A percentile compares a stretch with the other conserved stretches of the same genome.
Evolutionary conservation across 1,284 basidiomycete species (phyloP).

Genomic region (Veloboletus limbatus): DNA sequence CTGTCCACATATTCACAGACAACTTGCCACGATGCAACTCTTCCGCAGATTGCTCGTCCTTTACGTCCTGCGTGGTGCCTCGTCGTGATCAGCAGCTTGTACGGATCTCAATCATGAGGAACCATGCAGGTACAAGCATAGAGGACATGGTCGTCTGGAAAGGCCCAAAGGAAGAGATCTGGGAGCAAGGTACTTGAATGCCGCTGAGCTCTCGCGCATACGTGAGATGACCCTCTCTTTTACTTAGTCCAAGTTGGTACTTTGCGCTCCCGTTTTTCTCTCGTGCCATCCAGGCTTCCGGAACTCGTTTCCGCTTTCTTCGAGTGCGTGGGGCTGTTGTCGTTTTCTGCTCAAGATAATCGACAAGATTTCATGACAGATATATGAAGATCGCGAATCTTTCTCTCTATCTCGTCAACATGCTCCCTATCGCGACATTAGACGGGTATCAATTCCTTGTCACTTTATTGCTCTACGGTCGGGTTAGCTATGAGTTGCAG

Average conservation of each 20-base stretch:
- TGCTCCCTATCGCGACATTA: conserved; percentile 60
- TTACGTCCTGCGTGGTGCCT: conserved; percentile 46
- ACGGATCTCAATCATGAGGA: conserved; percentile 40
- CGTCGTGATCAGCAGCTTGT: conserved; percentile 46
- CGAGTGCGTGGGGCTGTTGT: conserved; percentile 40
- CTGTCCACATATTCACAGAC: conserved; percentile 47
- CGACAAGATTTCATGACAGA: conserved; percentile 35
- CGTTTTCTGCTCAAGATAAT: background rate
- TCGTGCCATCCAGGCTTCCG: conserved; percentile 49
- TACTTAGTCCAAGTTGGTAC: conserved; percentile 54
- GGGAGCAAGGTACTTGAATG: conserved; percentile 58
- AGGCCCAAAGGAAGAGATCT: conserved; percentile 63
- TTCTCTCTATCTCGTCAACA: conserved; percentile 71
- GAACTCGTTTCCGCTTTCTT: conserved; percentile 39
- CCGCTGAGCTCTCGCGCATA: background rate
- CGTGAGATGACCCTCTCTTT: background rate
- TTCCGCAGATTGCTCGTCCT: conserved; percentile 36
- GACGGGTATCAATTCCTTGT: conserved; percentile 58
- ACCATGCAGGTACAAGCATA: background rate
- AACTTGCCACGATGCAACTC: conserved; percentile 36
- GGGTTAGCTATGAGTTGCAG: background rate
- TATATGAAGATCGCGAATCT: conserved; percentile 61
- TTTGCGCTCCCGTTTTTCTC: conserved; percentile 42
- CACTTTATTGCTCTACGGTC: conserved; percentile 34
- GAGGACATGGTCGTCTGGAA: conserved; percentile 58